Base-by-base conservation (phyloP, 2,329 filamentous ascomycete genomes). In the Plenodomus biglobosus region DNA sequence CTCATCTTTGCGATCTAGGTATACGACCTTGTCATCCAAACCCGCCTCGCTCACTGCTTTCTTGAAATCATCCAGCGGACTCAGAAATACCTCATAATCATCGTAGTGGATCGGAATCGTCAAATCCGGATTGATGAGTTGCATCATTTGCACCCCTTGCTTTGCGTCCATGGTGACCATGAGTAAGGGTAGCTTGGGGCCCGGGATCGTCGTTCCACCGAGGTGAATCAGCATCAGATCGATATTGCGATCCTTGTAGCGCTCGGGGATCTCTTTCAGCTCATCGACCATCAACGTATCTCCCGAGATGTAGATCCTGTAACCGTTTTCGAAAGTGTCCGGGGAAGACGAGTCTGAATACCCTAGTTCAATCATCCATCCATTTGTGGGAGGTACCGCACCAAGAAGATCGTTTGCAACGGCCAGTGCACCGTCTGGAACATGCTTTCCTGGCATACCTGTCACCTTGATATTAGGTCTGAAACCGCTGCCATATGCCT, bases 81-180 rank as follows among this genome's bases (percentile, higher is more conserved):
- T 82, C 44, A 82, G 50, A 57, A 87, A 83, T 2, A 84, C 80
- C 53, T 81, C 77, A 56, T 87, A 87, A 36, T 71, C 62, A 52
- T 65, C 58, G 22, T 64, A 64, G 42, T 62, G 54, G 3, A 66
- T 59, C 3, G 84, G 83, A 38, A 87, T 81, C 5, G 82, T 85
- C 41, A 86, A 46, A 19, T 85, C 80, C 16, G 84, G 81, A 22
- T 82, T 71, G 24, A 87, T 78, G 48, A 86, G 56, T 56, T 75
- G 71, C 64, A 87, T 79, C 52, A 87, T 64, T 68, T 84, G 70
- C 21, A 87, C 56, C 0, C 84, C 84, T 65, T 86, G 81, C 60
- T 78, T 75, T 18, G 79, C 84, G 64, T 87, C 84, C 84, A 87
- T 87, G 0, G 84, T 87, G 2, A 86, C 81, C 84, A 86, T 86